Conservation (phyloP, 768 basidiomycete genomes). For the Mycena capillaripes region DNA sequence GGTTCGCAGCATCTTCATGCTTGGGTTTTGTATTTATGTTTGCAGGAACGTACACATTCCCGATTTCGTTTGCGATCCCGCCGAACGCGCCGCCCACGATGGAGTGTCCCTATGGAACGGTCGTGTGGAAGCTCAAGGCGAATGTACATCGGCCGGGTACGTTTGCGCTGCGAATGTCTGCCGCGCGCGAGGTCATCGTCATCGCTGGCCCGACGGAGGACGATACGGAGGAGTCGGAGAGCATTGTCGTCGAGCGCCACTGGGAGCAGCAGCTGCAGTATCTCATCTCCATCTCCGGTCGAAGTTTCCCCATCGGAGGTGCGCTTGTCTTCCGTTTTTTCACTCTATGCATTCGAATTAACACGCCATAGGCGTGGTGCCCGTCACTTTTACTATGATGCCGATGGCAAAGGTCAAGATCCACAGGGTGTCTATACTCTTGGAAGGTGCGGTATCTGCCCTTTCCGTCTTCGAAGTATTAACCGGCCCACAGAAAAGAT, state of each 20-base stretch:
- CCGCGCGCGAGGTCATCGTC: conserved; percentile 79
- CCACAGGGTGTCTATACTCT: conserved; percentile 74
- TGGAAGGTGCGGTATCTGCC: conserved; percentile 77
- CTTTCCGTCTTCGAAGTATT: background rate
- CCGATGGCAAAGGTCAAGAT: conserved; percentile 89
- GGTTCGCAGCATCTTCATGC: conserved; percentile 59
- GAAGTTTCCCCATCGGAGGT: conserved; percentile 83
- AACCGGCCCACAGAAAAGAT: conserved; percentile 72
- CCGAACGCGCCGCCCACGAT: conserved; percentile 83
- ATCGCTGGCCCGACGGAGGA: conserved; percentile 86
- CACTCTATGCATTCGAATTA: background rate
- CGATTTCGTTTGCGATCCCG: conserved; percentile 92
- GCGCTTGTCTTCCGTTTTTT: background rate
- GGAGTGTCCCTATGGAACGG: conserved; percentile 79
- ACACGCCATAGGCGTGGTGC: conserved; percentile 66
- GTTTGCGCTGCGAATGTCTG: conserved; percentile 78
- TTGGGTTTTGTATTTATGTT: background rate
- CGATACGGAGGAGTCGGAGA: conserved; percentile 86
- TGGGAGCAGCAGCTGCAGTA: conserved; percentile 95
- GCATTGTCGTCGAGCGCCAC: conserved; percentile 86
- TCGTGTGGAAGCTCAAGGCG: conserved; percentile 86
- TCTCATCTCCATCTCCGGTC: conserved; percentile 78
- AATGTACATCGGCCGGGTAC: conserved; percentile 87
- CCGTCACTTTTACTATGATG: conserved; percentile 84
- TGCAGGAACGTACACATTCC: conserved; percentile 92